Evolutionary conservation across 192 early-diverging fungal genomes (phyloP).

Genomic region (Umbelopsis sp.): DNA sequence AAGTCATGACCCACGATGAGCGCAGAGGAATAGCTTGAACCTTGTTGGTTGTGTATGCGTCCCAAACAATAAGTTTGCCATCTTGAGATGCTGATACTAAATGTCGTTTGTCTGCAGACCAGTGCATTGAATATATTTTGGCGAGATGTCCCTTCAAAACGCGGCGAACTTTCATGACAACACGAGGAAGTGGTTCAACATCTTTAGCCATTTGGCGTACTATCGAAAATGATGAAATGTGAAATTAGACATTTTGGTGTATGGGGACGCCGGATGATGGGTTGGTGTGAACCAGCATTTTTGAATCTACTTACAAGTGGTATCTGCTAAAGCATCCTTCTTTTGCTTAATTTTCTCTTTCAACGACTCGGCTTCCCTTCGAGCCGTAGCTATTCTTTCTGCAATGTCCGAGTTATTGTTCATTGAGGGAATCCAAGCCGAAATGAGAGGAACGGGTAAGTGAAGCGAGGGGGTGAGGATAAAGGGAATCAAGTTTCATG

Average conservation of each 20-base stretch:
- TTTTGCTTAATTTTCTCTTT: conserved; percentile 96
- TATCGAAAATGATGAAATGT: conserved; percentile 39
- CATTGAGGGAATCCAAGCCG: conserved; percentile 18
- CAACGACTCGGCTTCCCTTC: conserved; percentile 92
- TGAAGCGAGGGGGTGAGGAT: conserved; percentile 2
- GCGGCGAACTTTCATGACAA: conserved; percentile 92
- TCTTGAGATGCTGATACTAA: conserved; percentile 99
- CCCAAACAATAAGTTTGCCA: conserved; percentile 99
- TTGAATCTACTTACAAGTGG: conserved; percentile 74
- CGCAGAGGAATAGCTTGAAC: conserved; percentile 97
- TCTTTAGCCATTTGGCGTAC: conserved; percentile 87
- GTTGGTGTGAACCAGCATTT: not conserved
- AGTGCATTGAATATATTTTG: conserved; percentile 99
- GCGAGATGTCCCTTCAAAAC: conserved; percentile 98
- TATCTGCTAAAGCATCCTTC: conserved; percentile 92
- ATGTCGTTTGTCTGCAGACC: conserved; percentile 97
- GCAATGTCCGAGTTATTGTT: conserved; percentile 70
- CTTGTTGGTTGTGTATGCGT: conserved; percentile 98
- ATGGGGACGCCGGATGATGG: not conserved
- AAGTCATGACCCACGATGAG: conserved; percentile 99
- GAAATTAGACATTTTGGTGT: conserved; percentile 25
- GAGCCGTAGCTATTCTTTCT: conserved; percentile 90
- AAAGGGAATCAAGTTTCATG: conserved; percentile 23
- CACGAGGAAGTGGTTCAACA: conserved; percentile 85
- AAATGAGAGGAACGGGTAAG: conserved; percentile 23